These are phyloP conservation scores for Alternaria sp. DNA, from an alignment of 2,329 filamentous ascomycete genomes.

Conservation along the genomic window DNA sequence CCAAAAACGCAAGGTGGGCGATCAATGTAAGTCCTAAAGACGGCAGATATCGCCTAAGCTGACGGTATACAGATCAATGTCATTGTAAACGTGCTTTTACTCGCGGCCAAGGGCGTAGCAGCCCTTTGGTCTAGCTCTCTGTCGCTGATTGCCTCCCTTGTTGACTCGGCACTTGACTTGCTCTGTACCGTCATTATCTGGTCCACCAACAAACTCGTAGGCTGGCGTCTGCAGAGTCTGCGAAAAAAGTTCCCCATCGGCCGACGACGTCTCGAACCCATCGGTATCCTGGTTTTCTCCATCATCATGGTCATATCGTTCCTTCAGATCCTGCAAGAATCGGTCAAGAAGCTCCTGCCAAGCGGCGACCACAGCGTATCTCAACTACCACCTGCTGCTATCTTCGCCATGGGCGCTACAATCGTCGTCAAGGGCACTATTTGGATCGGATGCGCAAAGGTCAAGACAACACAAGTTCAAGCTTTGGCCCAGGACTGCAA, in stretches of 20 bases:
- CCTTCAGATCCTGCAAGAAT: conserved; percentile 67
- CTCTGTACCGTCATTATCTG: conserved; percentile 69
- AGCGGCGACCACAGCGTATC: conserved; percentile 59
- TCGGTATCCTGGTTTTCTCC: conserved; percentile 69
- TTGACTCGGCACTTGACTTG: conserved; percentile 68
- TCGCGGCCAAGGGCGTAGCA: conserved; percentile 65
- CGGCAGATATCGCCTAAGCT: not conserved
- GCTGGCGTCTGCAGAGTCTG: conserved; percentile 63
- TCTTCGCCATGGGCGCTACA: conserved; percentile 65
- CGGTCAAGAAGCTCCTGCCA: conserved; percentile 65
- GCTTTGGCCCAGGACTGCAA: conserved; percentile 71
- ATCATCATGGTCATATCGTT: conserved; percentile 71
- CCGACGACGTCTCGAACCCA: conserved; percentile 63
- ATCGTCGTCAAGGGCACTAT: conserved; percentile 68
- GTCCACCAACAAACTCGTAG: conserved; percentile 66
- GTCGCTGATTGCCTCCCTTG: conserved; percentile 68
- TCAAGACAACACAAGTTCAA: conserved; percentile 71
- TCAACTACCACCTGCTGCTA: conserved; percentile 62
- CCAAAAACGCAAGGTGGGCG: conserved; percentile 63
- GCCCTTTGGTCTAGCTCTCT: conserved; percentile 66
- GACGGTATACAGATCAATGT: conserved; percentile 60
- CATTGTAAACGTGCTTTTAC: conserved; percentile 65
- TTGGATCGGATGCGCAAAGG: conserved; percentile 65
- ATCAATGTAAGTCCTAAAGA: conserved; percentile 57
- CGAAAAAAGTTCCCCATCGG: conserved; percentile 65